Percentiles rank a stretch among this genome's conserved stretches.
phyloP scores from a whole-genome alignment of 2,329 filamentous ascomycete species.

The Microdochium bolleyi region DNA sequence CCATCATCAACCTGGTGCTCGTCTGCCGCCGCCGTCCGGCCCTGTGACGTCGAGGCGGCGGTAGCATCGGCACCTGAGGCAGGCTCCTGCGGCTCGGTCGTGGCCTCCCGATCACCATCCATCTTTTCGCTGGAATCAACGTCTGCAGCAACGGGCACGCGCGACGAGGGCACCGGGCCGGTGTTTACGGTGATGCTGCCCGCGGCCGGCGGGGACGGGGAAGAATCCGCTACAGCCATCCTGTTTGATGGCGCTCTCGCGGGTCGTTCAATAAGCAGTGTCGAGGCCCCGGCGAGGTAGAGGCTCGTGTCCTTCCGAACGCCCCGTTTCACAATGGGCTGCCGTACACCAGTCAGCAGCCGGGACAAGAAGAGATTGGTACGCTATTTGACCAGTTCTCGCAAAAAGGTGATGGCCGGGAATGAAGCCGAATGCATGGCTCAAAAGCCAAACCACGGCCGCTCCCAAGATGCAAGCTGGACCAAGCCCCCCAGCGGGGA shows the following conservation, averaged over 20 bases:
- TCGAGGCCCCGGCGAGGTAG: no score
- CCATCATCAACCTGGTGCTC: conserved; percentile 1
- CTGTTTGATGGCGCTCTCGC: not conserved
- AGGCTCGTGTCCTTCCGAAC: no score
- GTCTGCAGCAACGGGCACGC: conserved; percentile 3
- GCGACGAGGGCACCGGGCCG: not conserved
- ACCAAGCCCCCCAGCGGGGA: no score
- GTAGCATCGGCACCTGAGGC: not conserved
- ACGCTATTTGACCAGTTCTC: no score
- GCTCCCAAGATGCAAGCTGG: no score
- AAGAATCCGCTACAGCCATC: not conserved
- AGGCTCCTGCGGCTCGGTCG: not conserved
- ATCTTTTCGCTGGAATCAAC: conserved; percentile 1
- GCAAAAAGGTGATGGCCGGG: no score
- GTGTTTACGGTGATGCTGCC: conserved; percentile 1
- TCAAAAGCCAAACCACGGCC: no score
- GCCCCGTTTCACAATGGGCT: no score
- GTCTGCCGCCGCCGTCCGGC: not conserved
- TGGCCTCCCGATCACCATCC: not conserved
- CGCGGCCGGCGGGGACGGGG: not conserved
- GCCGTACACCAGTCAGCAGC: no score
- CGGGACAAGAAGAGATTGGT: no score
- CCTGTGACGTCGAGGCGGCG: not conserved
- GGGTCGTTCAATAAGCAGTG: no score
- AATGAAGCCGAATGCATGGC: no score